Evolutionary conservation across 139 green algal species (phyloP), one percentile per base, ranked within the genome.

Genomic region (Chlamydomonas applanata): DNA sequence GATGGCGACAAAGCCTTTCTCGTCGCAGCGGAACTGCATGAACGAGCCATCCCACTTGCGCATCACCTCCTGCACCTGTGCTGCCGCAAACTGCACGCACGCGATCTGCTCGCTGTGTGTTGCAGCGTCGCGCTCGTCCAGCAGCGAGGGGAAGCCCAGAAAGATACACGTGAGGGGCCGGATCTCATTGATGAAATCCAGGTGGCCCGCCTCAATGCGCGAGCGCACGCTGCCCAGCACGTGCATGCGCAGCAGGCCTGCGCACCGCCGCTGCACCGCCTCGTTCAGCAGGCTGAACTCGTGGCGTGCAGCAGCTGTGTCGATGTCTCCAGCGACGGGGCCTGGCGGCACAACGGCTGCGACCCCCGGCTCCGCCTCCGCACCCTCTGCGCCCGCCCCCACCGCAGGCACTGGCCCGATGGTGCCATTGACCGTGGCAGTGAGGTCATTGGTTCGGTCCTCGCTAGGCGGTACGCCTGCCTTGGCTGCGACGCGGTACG

Each of bases 1-100:
- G 72, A 97, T 92, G 20, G 82, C 83, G 30, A 96, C 70, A 71
- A 93, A 97, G 63, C 92, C 92, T 82, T 97, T 97, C 79, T 97
- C 92, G 61, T 97, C 92, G 69, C 85, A 93, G 11, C 92, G 86
- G 66, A 92, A 91, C 84, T 97, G 92, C 72, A 95, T 54, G 33
- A 97, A 84, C 46, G 66, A 85, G 40, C 92, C 92, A 45, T 92
- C 85, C 59, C 84, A 86, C 71, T 85, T 79, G 49, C 74, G 78
- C 85, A 97, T 91, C 17, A 79, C 71, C 45, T 84, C 82, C 78
- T 95, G 89, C 35, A 95, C 91, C 79, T 69, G 56, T 49, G 27
- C 77, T 11, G 69, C 71, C 3, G 72, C 71, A 24, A 79, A 76
- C 72, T 96, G 91, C 61, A 96, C 87, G 5, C 71, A 78, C 0